phyloP scores from a whole-genome alignment of 2,329 filamentous ascomycete genomes.

The Zymoseptoria brevis region DNA sequence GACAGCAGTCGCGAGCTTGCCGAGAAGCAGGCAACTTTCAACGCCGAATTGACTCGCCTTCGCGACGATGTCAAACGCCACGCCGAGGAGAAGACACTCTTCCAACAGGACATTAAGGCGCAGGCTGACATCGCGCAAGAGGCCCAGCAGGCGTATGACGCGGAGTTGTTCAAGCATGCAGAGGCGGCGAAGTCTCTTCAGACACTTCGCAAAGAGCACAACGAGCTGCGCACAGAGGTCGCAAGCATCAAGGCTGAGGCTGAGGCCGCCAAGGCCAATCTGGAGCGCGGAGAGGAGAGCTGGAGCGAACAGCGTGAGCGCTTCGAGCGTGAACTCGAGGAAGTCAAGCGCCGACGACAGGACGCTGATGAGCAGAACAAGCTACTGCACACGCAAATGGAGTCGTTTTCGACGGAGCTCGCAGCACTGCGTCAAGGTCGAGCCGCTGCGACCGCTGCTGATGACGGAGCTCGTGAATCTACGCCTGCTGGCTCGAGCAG shows the following conservation, averaged over 20 bases:
- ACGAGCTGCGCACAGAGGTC: constrained; percentile 71
- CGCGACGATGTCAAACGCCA: constrained; percentile 79
- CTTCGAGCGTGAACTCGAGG: constrained; percentile 74
- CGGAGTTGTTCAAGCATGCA: constrained; percentile 87
- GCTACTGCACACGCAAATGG: constrained; percentile 80
- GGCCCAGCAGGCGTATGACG: constrained; percentile 92
- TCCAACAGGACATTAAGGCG: constrained; percentile 84
- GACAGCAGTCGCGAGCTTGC: constrained; percentile 64
- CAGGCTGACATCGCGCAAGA: constrained; percentile 90
- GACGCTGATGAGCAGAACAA: constrained; percentile 86
- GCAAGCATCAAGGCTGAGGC: constrained; percentile 70
- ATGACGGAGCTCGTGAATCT: constrained; percentile 43
- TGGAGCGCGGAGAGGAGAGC: constrained; percentile 74
- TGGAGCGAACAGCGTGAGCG: constrained; percentile 77
- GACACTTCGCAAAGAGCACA: constrained; percentile 68
- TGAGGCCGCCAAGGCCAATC: constrained; percentile 71
- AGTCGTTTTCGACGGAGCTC: constrained; percentile 69
- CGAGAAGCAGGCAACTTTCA: constrained; percentile 72
- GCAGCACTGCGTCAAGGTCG: constrained; percentile 70
- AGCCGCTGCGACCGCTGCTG: constrained; percentile 40
- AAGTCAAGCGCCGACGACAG: constrained; percentile 70
- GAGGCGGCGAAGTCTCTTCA: constrained; percentile 86
- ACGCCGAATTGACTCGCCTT: constrained; percentile 70
- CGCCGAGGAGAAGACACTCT: constrained; percentile 69
- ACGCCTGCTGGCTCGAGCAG: constrained; percentile 9